Base-by-base conservation (phyloP, 2,329 filamentous ascomycete species). In the Trichoderma asperellum region DNA sequence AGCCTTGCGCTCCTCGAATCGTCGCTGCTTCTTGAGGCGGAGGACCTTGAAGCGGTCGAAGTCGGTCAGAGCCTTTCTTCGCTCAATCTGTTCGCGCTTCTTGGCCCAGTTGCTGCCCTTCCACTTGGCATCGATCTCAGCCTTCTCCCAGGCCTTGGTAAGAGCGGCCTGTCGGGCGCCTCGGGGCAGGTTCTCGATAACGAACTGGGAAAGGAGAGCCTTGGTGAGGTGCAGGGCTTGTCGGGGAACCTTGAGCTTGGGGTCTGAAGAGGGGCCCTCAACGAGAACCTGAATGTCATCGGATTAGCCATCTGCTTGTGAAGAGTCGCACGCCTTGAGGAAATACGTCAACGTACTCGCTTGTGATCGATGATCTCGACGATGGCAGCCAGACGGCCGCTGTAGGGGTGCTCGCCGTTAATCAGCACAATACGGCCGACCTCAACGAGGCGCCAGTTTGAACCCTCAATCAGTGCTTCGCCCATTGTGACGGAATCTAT, bases 311-410 rank as follows among this genome's bases (percentile, higher is more conserved):
- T 70, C 67, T 57, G 56, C 59, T 40, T 49, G 53, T 18, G 49
- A 67, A 58, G 21, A 65, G 64, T 63, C 64, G 64, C 64, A 59
- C 24, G 43, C 49, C n/a, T 34, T 29, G 35, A 37, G 24, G 21
- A 4, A 49, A 53, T 34, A 16, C 34, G 56, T 69, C 62, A 81
- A 93, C 96, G 83, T 97, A 99, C 96, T 86, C 96, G 94, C 90
- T 97, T 97, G 92, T 99, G 95, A 87, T 99, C 96, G 87, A 99
- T 96, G 85, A 99, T 98, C 91, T 99, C 95, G 85, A 97, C 94
- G 81, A 99, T 95, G 79, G 91, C 87, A 80, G 94, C 96, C 79
- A 98, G 89, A 83, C 92, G 92, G 86, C 94, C 94, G 77, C 87
- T 86, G 87, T 86, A 92, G 78, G 91, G 90, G 81, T 94, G 92